Conservation (phyloP, 2,329 filamentous ascomycete genomes). For the Epichloe uncinata region DNA sequence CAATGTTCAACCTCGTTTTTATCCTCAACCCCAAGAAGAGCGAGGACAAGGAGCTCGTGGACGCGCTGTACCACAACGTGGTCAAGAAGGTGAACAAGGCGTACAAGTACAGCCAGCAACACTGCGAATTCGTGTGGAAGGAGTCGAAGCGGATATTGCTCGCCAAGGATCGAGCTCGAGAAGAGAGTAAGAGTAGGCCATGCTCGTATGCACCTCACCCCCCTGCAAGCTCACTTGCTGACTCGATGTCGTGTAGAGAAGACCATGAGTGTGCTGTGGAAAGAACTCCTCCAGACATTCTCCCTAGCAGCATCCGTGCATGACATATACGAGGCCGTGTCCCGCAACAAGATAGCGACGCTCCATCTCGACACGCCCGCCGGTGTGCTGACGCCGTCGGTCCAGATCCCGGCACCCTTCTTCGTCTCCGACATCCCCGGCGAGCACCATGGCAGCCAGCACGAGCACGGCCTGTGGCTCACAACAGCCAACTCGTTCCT, state of each 20-base stretch:
- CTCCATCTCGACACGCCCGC: constrained; percentile 56
- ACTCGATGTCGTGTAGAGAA: constrained; percentile 23
- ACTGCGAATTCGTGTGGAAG: constrained; percentile 80
- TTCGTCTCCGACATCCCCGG: constrained; percentile 63
- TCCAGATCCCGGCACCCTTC: constrained; percentile 51
- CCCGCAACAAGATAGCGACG: constrained; percentile 74
- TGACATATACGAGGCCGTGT: constrained; percentile 69
- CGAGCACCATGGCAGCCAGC: constrained; percentile 53
- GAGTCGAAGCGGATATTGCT: constrained; percentile 74
- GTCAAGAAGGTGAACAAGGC: constrained; percentile 88
- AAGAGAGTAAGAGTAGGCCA: constrained; percentile 45
- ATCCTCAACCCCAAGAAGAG: constrained; percentile 69
- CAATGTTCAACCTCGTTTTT: constrained; percentile 97
- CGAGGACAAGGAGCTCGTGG: constrained; percentile 61
- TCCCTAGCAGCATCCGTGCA: constrained; percentile 73
- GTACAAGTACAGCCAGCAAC: constrained; percentile 83
- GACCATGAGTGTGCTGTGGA: constrained; percentile 56
- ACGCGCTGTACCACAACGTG: constrained; percentile 72
- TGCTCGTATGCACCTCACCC: too few species aligned
- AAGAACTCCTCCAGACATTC: constrained; percentile 55
- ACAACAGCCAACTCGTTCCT: constrained; percentile 72
- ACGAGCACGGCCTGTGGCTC: constrained; percentile 68
- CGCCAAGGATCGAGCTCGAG: constrained; percentile 70
- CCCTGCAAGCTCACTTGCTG: neutral
- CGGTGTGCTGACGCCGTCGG: constrained; percentile 45